Base-by-base conservation (phyloP, 2,329 filamentous ascomycete species). In the Chaetomiaceae sp. region DNA sequence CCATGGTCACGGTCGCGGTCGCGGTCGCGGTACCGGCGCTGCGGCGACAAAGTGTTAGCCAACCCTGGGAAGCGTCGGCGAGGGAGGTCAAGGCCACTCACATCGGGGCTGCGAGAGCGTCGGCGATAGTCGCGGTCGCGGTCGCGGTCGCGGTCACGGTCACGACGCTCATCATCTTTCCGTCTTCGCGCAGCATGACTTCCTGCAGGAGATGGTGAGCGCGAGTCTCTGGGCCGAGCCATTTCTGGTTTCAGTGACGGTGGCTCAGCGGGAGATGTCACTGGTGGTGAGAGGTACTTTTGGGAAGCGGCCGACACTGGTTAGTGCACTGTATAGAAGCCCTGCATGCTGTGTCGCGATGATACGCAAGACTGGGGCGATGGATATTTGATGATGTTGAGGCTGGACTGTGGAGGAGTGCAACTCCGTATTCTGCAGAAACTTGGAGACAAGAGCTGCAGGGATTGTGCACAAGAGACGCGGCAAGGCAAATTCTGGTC, bases 201-300 rank as follows among this genome's bases (percentile, higher is more conserved):
- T 82, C 86, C 87, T 90, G 85, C 83, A 85, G 86, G 86, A 83
- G 86, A 89, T 87, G 87, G 88, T 91, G 87, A 92, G 87, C 87
- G 79, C 73, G 79, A 80, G 75, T 80, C 78, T 78, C 75, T 81
- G 72, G 74, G 78, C 72, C 78, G 79, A 80, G 77, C 78, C 79
- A 82, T 82, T 82, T 55, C 58, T 62, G 60, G 45, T 59, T 55
- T 58, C 52, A 44, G 51, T 60, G 56, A 59, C 59, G 58, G 54
- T 58, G 63, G 63, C 63, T 64, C 63, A 63, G 62, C 60, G 57
- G 42, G 54, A 50, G 5, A 12, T 57, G 55, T 58, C 54, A 57
- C 46, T 61, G 57, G 55, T 62, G 62, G 60, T 65, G 59, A 63
- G 57, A 62, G 58, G 63, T 65, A 65, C 63, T 64, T 57, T 44